Evolutionary conservation across 257 asterid species (phyloP).

Genomic region (Solanum peruvianum): DNA sequence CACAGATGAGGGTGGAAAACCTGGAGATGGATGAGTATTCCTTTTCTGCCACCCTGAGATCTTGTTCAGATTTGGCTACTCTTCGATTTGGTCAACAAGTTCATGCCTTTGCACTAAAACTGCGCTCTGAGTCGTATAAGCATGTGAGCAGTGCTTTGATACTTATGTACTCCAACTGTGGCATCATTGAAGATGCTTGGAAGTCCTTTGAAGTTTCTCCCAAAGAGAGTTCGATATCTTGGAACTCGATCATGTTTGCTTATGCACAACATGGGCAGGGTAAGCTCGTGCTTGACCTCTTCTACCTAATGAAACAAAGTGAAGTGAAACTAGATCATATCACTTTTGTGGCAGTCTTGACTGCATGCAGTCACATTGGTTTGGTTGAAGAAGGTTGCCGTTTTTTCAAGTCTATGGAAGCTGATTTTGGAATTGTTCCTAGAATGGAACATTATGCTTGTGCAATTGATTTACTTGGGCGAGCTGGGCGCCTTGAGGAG

Average conservation of each 20-base stretch:
- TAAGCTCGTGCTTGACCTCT: slow-evolving; percentile 49
- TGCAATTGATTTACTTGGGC: slow-evolving; percentile 73
- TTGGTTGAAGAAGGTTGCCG: slow-evolving; percentile 60
- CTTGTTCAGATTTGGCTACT: slow-evolving; percentile 86
- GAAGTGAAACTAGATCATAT: slow-evolving; percentile 61
- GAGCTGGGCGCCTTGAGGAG: slow-evolving; percentile 56
- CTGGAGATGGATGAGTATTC: slow-evolving; percentile 58
- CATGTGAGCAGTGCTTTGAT: slow-evolving; percentile 64
- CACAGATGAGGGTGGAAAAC: slow-evolving; percentile 33
- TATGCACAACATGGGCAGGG: slow-evolving; percentile 90
- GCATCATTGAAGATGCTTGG: slow-evolving; percentile 59
- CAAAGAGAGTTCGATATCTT: slow-evolving; percentile 48
- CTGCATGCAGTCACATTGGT: slow-evolving; percentile 88
- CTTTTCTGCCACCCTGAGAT: slow-evolving; percentile 56
- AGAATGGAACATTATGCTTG: slow-evolving; percentile 87
- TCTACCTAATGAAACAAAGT: slow-evolving; percentile 35
- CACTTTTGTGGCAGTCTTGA: slow-evolving; percentile 75
- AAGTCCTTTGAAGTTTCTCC: slow-evolving; percentile 51
- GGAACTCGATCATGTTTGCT: slow-evolving; percentile 82
- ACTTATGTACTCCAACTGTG: slow-evolving; percentile 82
- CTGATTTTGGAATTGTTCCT: slow-evolving; percentile 41
- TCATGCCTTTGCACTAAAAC: slow-evolving; percentile 51
- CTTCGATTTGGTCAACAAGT: slow-evolving; percentile 55
- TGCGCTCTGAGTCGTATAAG: slow-evolving; percentile 44
- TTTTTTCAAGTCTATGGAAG: slow-evolving; percentile 50